A percentile compares a stretch with the other conserved stretches of the same genome.
Evolutionary conservation across 176 grass and related monocot genomes (phyloP).

Genomic region (Zoysia pacifica): DNA sequence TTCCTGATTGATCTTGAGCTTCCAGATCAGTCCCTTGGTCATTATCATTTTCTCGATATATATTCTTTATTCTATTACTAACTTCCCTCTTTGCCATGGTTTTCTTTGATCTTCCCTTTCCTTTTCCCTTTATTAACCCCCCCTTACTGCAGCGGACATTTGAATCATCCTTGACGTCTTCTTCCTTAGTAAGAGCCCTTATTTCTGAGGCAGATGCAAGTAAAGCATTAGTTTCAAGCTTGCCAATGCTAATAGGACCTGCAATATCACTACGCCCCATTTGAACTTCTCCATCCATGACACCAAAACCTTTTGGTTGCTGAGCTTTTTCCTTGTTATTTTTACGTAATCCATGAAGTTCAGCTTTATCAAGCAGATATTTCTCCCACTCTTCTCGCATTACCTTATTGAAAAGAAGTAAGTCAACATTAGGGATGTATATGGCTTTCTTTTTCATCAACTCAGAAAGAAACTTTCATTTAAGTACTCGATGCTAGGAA

Average conservation of each 20-base stretch:
- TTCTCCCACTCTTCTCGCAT: conserved; percentile 91
- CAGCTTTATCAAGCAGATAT: conserved; percentile 86
- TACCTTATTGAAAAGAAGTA: conserved; percentile 58
- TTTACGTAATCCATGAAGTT: conserved; percentile 70
- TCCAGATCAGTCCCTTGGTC: conserved; percentile 38
- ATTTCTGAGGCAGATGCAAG: conserved; percentile 80
- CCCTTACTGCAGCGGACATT: conserved; percentile 40
- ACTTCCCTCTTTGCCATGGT: conserved; percentile 31
- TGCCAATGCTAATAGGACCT: conserved; percentile 64
- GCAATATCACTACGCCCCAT: conserved; percentile 57
- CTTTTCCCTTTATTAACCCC: conserved; percentile 51
- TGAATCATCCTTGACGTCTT: conserved; percentile 43
- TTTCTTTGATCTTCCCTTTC: conserved; percentile 62
- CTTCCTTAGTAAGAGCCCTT: conserved; percentile 59
- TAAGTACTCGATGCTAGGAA: conserved; percentile 1
- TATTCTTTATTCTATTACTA: conserved; percentile 42
- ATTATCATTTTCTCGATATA: conserved; percentile 33
- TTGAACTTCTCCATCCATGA: conserved; percentile 76
- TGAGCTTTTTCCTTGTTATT: conserved; percentile 65
- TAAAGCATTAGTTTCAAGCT: conserved; percentile 83
- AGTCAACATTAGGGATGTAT: conserved; percentile 24
- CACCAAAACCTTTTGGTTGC: conserved; percentile 91
- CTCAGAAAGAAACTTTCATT: conserved; percentile 11
- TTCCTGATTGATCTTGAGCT: conserved; percentile 33
- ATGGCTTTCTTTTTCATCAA: conserved; percentile 23